Base-by-base conservation (phyloP, 805 yeast genomes). In the Yamadazyma nakazawae region DNA sequence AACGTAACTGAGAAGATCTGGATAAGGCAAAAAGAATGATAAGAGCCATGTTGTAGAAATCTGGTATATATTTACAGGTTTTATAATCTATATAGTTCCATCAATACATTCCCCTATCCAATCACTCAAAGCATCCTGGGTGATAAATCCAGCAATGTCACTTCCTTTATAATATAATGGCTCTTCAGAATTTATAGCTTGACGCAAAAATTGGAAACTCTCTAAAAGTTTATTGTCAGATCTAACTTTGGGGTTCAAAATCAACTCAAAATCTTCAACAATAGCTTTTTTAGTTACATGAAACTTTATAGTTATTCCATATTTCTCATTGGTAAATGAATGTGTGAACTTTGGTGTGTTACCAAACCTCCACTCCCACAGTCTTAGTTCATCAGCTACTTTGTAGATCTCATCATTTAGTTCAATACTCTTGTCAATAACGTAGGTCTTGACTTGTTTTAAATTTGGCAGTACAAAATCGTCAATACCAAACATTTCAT, bases 331-430 rank as follows among this genome's bases (percentile, higher is more conserved):
- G 75, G 56, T 57, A 16, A 85, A 59, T 1, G 58, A 56, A 48
- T 86, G 81, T 35, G 75, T 70, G 61, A 92, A 94, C 48, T 70
- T 74, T 0, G 97, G 97, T 0, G 96, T 85, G 17, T 75, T 70
- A 1, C 89, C 91, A 62, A 68, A 89, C 32, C 68, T 78, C 96
- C 96, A 91, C 1, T 78, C 68, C 86, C 94, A 85, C 17, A 73
- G 63, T 37, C 67, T 58, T 16, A 88, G 64, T 24, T 73, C 74
- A 0, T 63, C 48, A 28, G 72, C 70, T 0, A 68, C 66, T 2
- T 68, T 56, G 2, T 46, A 25, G 0, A 85, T 67, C 28, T 79
- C 80, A 0, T 54, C 60, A 24, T 59, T 76, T 43, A 52, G 64
- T 9, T 58, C 54, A 2, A 69, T 66, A 0, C 54, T 49, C 1